Percentiles rank a stretch among this genome's conserved stretches.
phyloP scores from a whole-genome alignment of 176 grass and related monocot species.

The Ampelocalamus luodianensis region DNA sequence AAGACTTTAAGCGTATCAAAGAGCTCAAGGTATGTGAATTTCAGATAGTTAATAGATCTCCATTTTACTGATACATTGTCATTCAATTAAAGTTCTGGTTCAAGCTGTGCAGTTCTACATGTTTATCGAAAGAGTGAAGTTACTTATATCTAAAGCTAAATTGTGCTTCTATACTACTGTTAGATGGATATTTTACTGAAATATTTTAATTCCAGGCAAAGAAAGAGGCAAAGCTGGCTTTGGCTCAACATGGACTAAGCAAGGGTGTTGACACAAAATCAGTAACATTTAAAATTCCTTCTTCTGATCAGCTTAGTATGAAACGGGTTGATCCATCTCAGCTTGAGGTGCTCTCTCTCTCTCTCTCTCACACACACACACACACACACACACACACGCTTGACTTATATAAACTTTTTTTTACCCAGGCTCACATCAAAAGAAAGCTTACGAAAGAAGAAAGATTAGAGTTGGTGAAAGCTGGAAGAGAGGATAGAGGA shows the following conservation, averaged over 20 bases:
- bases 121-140: background rate
- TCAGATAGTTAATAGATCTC: conserved; percentile 2
- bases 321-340: conserved; percentile 72
- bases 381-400: background rate
- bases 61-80: background rate
- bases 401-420: conserved; percentile 1
- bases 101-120: background rate
- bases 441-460: conserved; percentile 77
- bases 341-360: conserved; percentile 56
- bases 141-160: background rate
- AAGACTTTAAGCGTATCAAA: conserved; percentile 89
- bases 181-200: conserved; percentile 11
- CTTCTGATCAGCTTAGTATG: conserved; percentile 65
- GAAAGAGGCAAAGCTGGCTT: conserved; percentile 63
- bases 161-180: background rate
- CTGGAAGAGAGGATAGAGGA: conserved; percentile 77
- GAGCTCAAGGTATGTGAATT: conserved; percentile 75
- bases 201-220: conserved; percentile 59
- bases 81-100: background rate
- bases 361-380: background rate
- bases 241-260: conserved; percentile 66
- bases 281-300: conserved; percentile 57
- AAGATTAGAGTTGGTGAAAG: conserved; percentile 61
- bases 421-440: conserved; percentile 59
- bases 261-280: conserved; percentile 39